Base-by-base conservation (phyloP, 148 eudicot genomes). In the Limonium bicolor region DNA sequence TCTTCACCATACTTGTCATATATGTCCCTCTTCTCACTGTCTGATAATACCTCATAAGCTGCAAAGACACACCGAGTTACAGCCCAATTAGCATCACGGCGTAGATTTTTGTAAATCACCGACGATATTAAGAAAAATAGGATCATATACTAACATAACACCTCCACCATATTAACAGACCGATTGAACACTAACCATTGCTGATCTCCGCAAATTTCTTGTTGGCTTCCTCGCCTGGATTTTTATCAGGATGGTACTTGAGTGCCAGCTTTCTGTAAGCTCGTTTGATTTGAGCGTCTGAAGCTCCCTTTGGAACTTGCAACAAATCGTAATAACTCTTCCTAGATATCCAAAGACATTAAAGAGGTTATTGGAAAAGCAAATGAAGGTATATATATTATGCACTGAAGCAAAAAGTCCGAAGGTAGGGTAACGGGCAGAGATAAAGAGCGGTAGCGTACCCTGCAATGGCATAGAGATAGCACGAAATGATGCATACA, bases 201-300 rank as follows among this genome's bases (percentile, higher is more conserved):
- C 50, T 84, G 41, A 90, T 84, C 48, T 90, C 97, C 6, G 97
- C 87, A 44, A 80, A 90, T 65, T 71, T 90, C 69, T 74, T 74
- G 57, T 66, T 84, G 25, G 97, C 97, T 27, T 84, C 97, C 39
- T 90, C 97, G 33, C 93, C 95, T 54, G 55, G 97, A 66, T 90
- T 90, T 66, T 90, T 90, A 58, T 90, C 97, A 20, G 97, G 97
- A 65, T 90, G 97, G 60, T 90, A 90, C 65, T 90, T 90, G 70
- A 90, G 69, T 1, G 97, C 97, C 6, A 84, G 74, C 48, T 84
- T 90, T 47, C 97, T 56, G 58, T 90, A 90, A 28, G 95, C 86
- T 62, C 95, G 45, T 53, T 90, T 84, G 58, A 90, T 84, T 66
- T 90, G 97, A 22, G 77, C 97, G 3, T 84, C 95, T 0, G 84